A percentile compares a stretch with the other conserved stretches of the same genome.
Conservation (phyloP, 768 basidiomycete genomes). For the Hericium alpestre region DNA sequence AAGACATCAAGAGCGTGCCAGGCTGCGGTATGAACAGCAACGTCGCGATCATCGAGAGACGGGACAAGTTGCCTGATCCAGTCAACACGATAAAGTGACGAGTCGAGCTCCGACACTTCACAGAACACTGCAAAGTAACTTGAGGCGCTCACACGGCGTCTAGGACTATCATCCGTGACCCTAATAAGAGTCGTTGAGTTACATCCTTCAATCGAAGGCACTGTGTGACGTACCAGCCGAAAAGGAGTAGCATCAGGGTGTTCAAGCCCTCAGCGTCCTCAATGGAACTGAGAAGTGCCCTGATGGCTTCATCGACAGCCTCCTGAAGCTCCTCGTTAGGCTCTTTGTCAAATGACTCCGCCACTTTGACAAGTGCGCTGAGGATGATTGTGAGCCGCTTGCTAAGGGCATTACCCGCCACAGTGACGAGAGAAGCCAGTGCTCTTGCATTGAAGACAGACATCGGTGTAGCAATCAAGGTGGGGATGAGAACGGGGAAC, state of each 20-base stretch:
- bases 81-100: slow-evolving; percentile 79
- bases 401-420: slow-evolving; percentile 86
- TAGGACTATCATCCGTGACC: slow-evolving; percentile 67
- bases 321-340: slow-evolving; percentile 54
- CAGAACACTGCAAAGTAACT: slow-evolving; percentile 75
- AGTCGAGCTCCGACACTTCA: slow-evolving; percentile 71
- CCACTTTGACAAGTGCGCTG: slow-evolving; percentile 64
- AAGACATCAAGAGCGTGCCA: slow-evolving; percentile 78
- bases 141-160: slow-evolving; percentile 70
- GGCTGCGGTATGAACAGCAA: slow-evolving; percentile 71
- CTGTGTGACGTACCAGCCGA: slow-evolving; percentile 61
- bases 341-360: slow-evolving; percentile 46
- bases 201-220: not conserved
- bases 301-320: slow-evolving; percentile 68
- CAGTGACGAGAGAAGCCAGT: slow-evolving; percentile 80
- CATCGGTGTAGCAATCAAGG: slow-evolving; percentile 83
- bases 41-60: slow-evolving; percentile 67
- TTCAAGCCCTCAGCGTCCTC: slow-evolving; percentile 83
- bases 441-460: slow-evolving; percentile 92
- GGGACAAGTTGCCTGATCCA: slow-evolving; percentile 89
- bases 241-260: slow-evolving; percentile 75
- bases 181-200: slow-evolving; percentile 26
- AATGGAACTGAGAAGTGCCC: slow-evolving; percentile 68
- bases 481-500: slow-evolving; percentile 95
- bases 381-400: slow-evolving; percentile 72